Evolutionary conservation across 2,329 filamentous ascomycete genomes (phyloP), one percentile per base, ranked within the genome.

Genomic region (Alternaria angustiovoidea): DNA sequence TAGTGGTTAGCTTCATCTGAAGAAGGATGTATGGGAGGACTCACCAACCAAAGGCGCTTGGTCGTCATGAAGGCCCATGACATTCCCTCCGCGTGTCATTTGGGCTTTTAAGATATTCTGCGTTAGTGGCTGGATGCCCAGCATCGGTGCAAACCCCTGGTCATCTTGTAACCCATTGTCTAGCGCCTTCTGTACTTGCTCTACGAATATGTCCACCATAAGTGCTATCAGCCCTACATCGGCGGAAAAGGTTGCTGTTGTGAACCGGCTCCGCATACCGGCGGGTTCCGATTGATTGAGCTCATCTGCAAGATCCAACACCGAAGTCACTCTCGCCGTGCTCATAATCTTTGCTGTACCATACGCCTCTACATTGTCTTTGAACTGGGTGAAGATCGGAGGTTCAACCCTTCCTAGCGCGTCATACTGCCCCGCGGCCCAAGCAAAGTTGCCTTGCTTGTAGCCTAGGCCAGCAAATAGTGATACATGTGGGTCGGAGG

Each of bases 311-410:
- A 52, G 49, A 9, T 52, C 22, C 5, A n/a, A 52, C 24, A 52
- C 14, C 22, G 49, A 52, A 32, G 49, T 52, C 24, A 52, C 24
- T 52, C 49, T 52, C 3, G 49, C 49, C n/a, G 49, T 52, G 49
- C 36, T 52, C n/a, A 42, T n/a, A 24, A 52, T 42, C 49, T 52
- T 52, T 22, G 49, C 49, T n/a, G 49, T 24, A 20, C 49, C 49
- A 32, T 52, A 52, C 4, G 42, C 38, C 5, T 52, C 49, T 26
- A 14, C 38, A 8, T 52, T 38, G 9, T 52, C 49, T 30, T 42
- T 52, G 49, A 52, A 52, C 49, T 52, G 49, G 9, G 49, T 24
- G 14, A 52, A 52, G 24, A 52, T 52, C n/a, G 49, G 14, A 22
- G 49, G 49, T 14, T 52, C 49, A 16, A 32, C 12, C 36, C 49